These are phyloP conservation scores for Sordariomycetes sp. DNA, from an alignment of 2,329 filamentous ascomycete species.

Conservation along the genomic window DNA sequence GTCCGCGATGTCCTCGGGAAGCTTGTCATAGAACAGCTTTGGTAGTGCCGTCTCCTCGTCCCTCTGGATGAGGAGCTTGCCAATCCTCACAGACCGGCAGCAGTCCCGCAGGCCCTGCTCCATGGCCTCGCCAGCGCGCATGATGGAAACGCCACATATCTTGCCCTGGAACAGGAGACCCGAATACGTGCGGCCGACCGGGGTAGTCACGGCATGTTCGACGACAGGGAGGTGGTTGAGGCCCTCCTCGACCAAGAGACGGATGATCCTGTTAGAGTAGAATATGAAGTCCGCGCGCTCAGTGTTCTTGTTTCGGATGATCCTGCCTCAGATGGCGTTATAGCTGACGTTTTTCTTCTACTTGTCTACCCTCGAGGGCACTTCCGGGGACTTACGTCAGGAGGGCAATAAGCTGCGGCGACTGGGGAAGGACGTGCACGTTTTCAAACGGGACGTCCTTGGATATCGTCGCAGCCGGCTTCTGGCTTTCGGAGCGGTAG, in stretches of 20 bases:
- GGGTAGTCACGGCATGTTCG: constrained; percentile 79
- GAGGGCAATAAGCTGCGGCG: constrained; percentile 90
- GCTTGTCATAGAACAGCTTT: constrained; percentile 94
- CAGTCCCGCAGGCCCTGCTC: constrained; percentile 93
- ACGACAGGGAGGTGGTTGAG: constrained; percentile 92
- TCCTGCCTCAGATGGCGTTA: constrained; percentile 36
- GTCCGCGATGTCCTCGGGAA: constrained; percentile 83
- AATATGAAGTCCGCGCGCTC: constrained; percentile 96
- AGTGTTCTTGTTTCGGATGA: constrained; percentile 87
- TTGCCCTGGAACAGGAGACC: constrained; percentile 95
- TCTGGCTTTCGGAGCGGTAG: constrained; percentile 64
- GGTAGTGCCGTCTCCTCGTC: constrained; percentile 91
- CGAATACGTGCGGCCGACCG: constrained; percentile 75
- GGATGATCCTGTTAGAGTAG: constrained; percentile 96
- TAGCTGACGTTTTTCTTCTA: background rate
- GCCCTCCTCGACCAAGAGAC: constrained; percentile 89
- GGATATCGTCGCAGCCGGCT: constrained; percentile 81
- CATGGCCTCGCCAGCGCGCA: constrained; percentile 97
- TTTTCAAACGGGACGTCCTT: constrained; percentile 70
- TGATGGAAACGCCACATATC: constrained; percentile 96
- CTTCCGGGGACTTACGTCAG: constrained; percentile 63
- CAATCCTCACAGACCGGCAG: constrained; percentile 93
- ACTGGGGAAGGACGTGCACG: constrained; percentile 82
- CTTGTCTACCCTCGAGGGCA: background rate
- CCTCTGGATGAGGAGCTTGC: constrained; percentile 94